Evolutionary conservation across 352 stramenopile species (phyloP).

Genomic region (Phytophthora colocasiae): DNA sequence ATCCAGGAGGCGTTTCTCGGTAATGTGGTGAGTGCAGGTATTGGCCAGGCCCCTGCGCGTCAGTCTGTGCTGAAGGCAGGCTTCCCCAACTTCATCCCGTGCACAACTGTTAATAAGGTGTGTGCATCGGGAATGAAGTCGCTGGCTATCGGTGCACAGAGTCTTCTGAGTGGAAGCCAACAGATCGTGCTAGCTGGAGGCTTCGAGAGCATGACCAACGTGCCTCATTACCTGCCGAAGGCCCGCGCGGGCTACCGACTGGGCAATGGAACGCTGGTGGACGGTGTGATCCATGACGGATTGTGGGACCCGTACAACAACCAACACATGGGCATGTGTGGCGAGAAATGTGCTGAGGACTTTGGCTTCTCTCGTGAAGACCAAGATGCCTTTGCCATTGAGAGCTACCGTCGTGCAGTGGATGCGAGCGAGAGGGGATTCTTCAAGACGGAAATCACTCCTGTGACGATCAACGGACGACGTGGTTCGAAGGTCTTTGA

Average conservation of each 20-base stretch:
- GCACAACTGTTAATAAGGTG: slow-evolving; percentile 99
- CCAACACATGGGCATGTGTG: slow-evolving; percentile 95
- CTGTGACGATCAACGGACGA: slow-evolving; percentile 81
- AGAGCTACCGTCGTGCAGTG: slow-evolving; percentile 91
- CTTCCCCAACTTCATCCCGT: slow-evolving; percentile 93
- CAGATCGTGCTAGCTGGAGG: slow-evolving; percentile 94
- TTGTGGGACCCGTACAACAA: slow-evolving; percentile 98
- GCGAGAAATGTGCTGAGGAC: slow-evolving; percentile 94
- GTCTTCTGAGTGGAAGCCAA: slow-evolving; percentile 87
- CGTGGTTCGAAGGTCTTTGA: slow-evolving; percentile 73
- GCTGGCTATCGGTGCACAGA: slow-evolving; percentile 86
- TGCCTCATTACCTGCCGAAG: slow-evolving; percentile 96
- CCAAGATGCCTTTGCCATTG: slow-evolving; percentile 95
- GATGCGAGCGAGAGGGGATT: slow-evolving; percentile 85
- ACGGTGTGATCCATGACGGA: slow-evolving; percentile 95
- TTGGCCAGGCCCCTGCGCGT: slow-evolving; percentile 96
- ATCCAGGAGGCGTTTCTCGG: slow-evolving; percentile 98
- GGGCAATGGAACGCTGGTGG: slow-evolving; percentile 91
- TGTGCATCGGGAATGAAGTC: slow-evolving; percentile 97
- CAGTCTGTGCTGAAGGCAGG: slow-evolving; percentile 94
- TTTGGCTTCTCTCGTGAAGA: slow-evolving; percentile 94
- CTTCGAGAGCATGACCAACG: slow-evolving; percentile 98
- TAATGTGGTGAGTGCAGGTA: slow-evolving; percentile 96
- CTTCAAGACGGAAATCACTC: slow-evolving; percentile 91
- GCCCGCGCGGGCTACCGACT: slow-evolving; percentile 92